Base-by-base conservation (phyloP, 169 alveolate species). In the Eimeria acervulina region DNA sequence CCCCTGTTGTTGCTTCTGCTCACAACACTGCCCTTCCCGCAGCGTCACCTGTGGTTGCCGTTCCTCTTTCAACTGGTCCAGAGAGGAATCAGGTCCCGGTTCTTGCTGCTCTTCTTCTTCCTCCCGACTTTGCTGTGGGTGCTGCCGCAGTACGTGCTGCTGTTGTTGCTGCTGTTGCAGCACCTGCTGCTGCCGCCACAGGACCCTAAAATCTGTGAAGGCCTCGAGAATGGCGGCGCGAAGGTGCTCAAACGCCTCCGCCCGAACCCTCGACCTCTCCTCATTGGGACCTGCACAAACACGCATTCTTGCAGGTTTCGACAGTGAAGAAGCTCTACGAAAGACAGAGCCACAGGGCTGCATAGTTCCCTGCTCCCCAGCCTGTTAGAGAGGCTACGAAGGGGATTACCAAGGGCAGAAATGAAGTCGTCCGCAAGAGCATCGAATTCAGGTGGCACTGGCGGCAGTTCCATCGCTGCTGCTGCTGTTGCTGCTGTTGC, bases 131-230 rank as follows among this genome's bases (percentile, higher is more conserved):
- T 83, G 91, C 66, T 36, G 72, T 31, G 19, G 66, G 15, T 44
- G 72, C 70, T 52, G 72, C 91, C 70, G 91, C 74, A 42, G 47
- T 12, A n/a, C 76, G 51, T 83, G 91, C 55, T 85, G 93, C 52
- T 85, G 63, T 36, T 33, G 38, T 19, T 31, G 94, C 85, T 66
- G 94, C 70, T 88, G 51, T 85, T 44, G 94, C 72, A 51, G 42
- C 70, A 42, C 61, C 84, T 88, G 94, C 84, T 88, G 94, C 94
- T 88, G 94, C 47, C 68, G 94, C 84, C 36, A 66, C 85, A 40
- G 84, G 55, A 38, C 80, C 44, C 94, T 21, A 78, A 66, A 88
- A 38, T 88, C 93, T 33, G 93, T 31, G 93, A 85, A 85, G 59
- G 93, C 93, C 78, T 85, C 93, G 59, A 85, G 40, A 68, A 85